Evolutionary conservation across 345 rosid genomes (phyloP).

Genomic region (Moringa oleifera): DNA sequence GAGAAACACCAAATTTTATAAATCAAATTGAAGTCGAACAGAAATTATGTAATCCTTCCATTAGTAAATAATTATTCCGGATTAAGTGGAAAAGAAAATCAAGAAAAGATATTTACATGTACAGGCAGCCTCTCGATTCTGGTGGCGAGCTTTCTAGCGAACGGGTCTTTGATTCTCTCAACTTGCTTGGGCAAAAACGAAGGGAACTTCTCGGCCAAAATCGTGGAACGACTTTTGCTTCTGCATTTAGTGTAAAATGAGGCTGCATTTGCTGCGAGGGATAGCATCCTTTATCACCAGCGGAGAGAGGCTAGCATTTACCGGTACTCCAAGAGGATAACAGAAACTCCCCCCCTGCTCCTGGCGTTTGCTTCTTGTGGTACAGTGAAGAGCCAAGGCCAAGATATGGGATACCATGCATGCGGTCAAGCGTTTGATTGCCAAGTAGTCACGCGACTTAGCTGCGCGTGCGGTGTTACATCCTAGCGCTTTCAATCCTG

Average conservation of each 20-base stretch:
- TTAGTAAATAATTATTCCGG: too few relatives aligned
- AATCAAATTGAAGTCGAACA: background rate
- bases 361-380: too few relatives aligned
- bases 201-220: conserved; percentile 35
- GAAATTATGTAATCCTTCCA: too few relatives aligned
- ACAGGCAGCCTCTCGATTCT: conserved; percentile 64
- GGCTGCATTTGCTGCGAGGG: conserved; percentile 13
- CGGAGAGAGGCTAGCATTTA: background rate
- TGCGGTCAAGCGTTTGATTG: too few relatives aligned
- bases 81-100: too few relatives aligned
- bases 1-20: background rate
- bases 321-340: too few relatives aligned
- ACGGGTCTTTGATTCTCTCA: conserved; percentile 42
- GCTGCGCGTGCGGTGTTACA: too few relatives aligned
- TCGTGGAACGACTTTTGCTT: conserved; percentile 15
- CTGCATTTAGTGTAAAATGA: conserved; percentile 1
- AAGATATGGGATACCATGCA: too few relatives aligned
- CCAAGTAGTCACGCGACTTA: too few relatives aligned
- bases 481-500: too few relatives aligned
- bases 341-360: too few relatives aligned
- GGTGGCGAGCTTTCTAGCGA: conserved; percentile 54
- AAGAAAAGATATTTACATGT: conserved; percentile 8
- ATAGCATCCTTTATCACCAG: conserved; percentile 19
- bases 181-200: conserved; percentile 58
- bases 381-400: too few relatives aligned